Percentiles rank a stretch among this genome's conserved stretches.
These are phyloP conservation scores for Naganishia friedmannii DNA, from an alignment of 768 basidiomycete genomes.

Conservation along the genomic window DNA sequence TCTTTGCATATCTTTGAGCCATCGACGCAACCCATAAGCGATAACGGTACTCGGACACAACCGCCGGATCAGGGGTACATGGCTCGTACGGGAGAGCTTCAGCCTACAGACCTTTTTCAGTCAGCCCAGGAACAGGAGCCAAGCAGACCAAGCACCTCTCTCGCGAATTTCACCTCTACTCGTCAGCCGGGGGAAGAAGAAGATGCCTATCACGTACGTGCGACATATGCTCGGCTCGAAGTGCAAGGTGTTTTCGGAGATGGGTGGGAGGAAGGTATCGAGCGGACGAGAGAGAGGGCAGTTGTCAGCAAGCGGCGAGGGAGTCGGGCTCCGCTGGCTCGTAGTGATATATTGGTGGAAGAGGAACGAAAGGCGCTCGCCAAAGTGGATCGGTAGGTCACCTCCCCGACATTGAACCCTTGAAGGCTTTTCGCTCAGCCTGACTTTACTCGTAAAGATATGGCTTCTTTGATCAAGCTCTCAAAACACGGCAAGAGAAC, in stretches of 20 bases:
- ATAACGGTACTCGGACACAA: neutral
- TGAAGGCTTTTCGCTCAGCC: neutral
- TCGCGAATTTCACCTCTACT: slow-evolving; percentile 3
- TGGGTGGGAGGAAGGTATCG: slow-evolving; percentile 88
- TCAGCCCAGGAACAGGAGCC: neutral
- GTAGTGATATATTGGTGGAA: slow-evolving; percentile 62
- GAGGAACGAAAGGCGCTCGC: slow-evolving; percentile 70
- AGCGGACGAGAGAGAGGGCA: slow-evolving; percentile 72
- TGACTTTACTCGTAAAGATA: slow-evolving; percentile 59
- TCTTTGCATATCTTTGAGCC: neutral
- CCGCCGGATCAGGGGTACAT: neutral
- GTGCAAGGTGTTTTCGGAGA: slow-evolving; percentile 87
- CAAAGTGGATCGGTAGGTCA: slow-evolving; percentile 78
- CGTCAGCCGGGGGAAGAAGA: slow-evolving; percentile 51
- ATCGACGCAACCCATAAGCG: neutral
- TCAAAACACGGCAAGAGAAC: slow-evolving; percentile 63
- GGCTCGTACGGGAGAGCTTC: neutral
- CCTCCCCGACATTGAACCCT: neutral
- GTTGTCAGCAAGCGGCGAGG: slow-evolving; percentile 32
- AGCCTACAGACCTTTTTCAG: neutral
- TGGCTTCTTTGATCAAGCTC: slow-evolving; percentile 78
- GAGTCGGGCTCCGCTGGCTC: slow-evolving; percentile 53
- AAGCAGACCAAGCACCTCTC: neutral
- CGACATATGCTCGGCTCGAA: slow-evolving; percentile 75
- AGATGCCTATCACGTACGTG: slow-evolving; percentile 51